Conservation (phyloP, 306 rosid species). For the Lathyrus aphaca region DNA sequence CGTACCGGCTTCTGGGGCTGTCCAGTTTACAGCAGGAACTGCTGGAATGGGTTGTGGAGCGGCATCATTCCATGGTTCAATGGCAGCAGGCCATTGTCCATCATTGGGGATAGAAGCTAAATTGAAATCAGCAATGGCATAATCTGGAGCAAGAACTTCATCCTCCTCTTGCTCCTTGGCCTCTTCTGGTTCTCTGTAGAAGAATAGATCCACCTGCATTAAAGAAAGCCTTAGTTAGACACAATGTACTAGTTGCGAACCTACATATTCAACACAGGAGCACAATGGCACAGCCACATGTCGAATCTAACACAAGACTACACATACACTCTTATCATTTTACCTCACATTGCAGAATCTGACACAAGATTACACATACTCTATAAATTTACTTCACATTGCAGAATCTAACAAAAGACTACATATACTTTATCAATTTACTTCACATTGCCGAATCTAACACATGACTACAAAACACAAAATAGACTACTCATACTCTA, state of each 20-base stretch:
- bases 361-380: too few species aligned
- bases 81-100: constrained; percentile 47
- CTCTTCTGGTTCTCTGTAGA: constrained; percentile 92
- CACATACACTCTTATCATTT: too few species aligned
- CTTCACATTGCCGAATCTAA: too few species aligned
- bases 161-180: constrained; percentile 74
- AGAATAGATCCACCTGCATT: constrained; percentile 80
- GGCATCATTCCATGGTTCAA: constrained; percentile 44
- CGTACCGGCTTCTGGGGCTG: constrained; percentile 45
- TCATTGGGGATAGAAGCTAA: constrained; percentile 40
- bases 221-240: not conserved
- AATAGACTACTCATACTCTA: not conserved
- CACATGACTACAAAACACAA: too few species aligned
- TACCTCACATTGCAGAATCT: not conserved
- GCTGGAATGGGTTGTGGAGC: constrained; percentile 50
- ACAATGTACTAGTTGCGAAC: constrained; percentile 40
- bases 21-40: constrained; percentile 46
- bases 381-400: not conserved
- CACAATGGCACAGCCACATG: not conserved
- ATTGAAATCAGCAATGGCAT: constrained; percentile 57
- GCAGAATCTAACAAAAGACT: not conserved
- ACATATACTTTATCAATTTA: not conserved
- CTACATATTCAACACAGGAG: constrained; percentile 10
- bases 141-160: constrained; percentile 58
- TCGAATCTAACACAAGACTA: too few species aligned